A percentile compares a stretch with the other conserved stretches of the same genome.
These are phyloP conservation scores for Penicillium mononematosum DNA, from an alignment of 495 filamentous ascomycete species.

Conservation along the genomic window DNA sequence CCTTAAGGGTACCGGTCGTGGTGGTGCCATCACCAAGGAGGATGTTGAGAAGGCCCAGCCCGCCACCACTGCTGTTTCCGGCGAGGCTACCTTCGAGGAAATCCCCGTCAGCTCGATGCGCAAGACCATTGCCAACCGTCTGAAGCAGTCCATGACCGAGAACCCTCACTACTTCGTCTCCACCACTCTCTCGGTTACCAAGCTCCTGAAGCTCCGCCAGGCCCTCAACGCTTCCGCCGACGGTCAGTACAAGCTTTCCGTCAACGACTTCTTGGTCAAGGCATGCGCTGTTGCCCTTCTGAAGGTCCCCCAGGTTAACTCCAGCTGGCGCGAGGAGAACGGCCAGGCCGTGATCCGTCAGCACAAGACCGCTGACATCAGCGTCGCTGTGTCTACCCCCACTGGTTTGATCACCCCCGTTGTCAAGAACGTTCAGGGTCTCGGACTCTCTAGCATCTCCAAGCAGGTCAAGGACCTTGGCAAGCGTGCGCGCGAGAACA, in stretches of 20 bases:
- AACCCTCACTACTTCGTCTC: conserved; percentile 99
- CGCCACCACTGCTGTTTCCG: conserved; percentile 47
- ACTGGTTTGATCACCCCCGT: conserved; percentile 96
- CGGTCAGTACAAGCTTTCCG: conserved; percentile 95
- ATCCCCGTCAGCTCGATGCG: conserved; percentile 88
- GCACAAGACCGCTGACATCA: conserved; percentile 86
- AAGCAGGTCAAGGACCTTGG: conserved; percentile 88
- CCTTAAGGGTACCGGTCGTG: conserved; percentile 85
- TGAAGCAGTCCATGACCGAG: conserved; percentile 82
- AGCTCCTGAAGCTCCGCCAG: conserved; percentile 93
- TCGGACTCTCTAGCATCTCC: conserved; percentile 85
- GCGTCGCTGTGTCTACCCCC: conserved; percentile 92
- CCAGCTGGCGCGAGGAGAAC: conserved; percentile 80
- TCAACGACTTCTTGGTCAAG: conserved; percentile 99
- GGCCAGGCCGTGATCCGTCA: conserved; percentile 81
- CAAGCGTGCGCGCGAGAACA: conserved; percentile 92
- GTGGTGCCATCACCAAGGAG: conserved; percentile 84
- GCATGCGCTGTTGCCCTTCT: conserved; percentile 81
- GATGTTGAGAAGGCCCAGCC: conserved; percentile 85
- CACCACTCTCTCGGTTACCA: conserved; percentile 79
- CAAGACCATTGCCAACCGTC: conserved; percentile 91
- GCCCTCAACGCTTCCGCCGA: conserved; percentile 85
- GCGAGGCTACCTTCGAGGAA: conserved; percentile 74
- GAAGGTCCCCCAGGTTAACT: conserved; percentile 95
- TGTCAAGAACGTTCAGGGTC: conserved; percentile 78